Base-by-base conservation (phyloP, 768 basidiomycete species). In the Calvatia gigantea region DNA sequence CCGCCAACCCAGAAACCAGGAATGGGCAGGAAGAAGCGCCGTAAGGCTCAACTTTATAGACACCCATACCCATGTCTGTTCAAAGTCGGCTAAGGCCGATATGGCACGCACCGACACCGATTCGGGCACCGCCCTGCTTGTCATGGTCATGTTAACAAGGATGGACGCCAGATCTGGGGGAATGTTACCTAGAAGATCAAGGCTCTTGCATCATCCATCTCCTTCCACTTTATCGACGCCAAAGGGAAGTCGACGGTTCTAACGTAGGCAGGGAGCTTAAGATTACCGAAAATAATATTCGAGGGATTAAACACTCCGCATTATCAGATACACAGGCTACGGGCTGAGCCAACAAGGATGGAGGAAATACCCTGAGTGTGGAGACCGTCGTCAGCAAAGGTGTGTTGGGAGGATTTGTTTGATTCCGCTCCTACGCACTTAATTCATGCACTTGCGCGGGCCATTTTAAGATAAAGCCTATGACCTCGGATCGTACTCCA, bases 151-250 rank as follows among this genome's bases (percentile, higher is more conserved):
- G n/a, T n/a, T n/a, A n/a, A n/a, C n/a, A n/a, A 33, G 52, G 6
- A 4, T 63, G 17, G 69, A 73, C 27, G 64, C 67, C 27, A 63
- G 15, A 71, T 79, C 50, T 64, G 62, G 42, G 78, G 78, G 14
- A 81, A 79, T 57, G 64, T 74, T 27, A 63, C 72, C 7, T 67
- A 69, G 23, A 70, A 73, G 7, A 64, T 71, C 31, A 79, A 78
- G 57, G 67, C 67, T 25, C 57, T 67, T 1, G 66, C 68, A 44
- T 58, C 67, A 27, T 64, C 64, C 19, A 57, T 74, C 11, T 71
- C 78, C 47, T 60, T 62, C 8, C 68, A 70, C 59, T 77, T 79
- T 46, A 64, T 75, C 38, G 69, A 71, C 62, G 67, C 65, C 1
- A 59, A 58, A 44, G 70, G 66, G 0, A 65, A 65, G 12, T 70